Evolutionary conservation across 495 filamentous ascomycete genomes (phyloP).

Genomic region (Penicillium malachiteum): DNA sequence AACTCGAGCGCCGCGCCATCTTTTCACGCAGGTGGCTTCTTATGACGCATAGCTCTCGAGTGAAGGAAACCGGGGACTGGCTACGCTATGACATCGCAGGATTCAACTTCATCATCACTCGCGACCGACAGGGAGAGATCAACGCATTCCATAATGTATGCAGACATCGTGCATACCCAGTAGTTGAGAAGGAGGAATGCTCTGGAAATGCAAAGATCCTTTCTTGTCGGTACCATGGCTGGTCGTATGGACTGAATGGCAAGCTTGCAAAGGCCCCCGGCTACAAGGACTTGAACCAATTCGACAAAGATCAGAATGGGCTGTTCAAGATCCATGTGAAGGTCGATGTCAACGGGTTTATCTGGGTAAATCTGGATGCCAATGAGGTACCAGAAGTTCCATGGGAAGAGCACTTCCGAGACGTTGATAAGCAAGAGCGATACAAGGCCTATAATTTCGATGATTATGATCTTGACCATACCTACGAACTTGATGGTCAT

Average conservation of each 20-base stretch:
- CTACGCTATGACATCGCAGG: slow-evolving; percentile 48
- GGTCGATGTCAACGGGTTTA: slow-evolving; percentile 54
- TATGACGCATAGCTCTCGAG: slow-evolving; percentile 46
- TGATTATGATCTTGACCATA: slow-evolving; percentile 52
- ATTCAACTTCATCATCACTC: slow-evolving; percentile 47
- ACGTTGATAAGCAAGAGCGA: slow-evolving; percentile 43
- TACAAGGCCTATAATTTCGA: slow-evolving; percentile 59
- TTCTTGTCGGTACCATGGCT: slow-evolving; percentile 13
- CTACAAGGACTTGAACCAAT: slow-evolving; percentile 49
- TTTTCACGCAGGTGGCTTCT: slow-evolving; percentile 53
- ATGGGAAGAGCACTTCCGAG: slow-evolving; percentile 48
- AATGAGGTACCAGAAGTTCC: slow-evolving; percentile 37
- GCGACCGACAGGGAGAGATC: slow-evolving; percentile 44
- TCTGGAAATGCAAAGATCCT: slow-evolving; percentile 45
- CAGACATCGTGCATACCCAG: slow-evolving; percentile 53
- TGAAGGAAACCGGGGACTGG: slow-evolving; percentile 48
- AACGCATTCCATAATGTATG: slow-evolving; percentile 59
- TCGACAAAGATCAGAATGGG: slow-evolving; percentile 50
- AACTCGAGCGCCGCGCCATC: slow-evolving; percentile 51
- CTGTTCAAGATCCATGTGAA: slow-evolving; percentile 39
- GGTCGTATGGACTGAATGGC: slow-evolving; percentile 48
- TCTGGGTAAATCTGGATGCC: slow-evolving; percentile 52
- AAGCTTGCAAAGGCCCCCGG: slow-evolving; percentile 57
- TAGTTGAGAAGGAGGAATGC: slow-evolving; percentile 35
- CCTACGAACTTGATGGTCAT: slow-evolving; percentile 51